Base-by-base conservation (phyloP, 495 filamentous ascomycete genomes). In the Parathielavia hyrcaniae region DNA sequence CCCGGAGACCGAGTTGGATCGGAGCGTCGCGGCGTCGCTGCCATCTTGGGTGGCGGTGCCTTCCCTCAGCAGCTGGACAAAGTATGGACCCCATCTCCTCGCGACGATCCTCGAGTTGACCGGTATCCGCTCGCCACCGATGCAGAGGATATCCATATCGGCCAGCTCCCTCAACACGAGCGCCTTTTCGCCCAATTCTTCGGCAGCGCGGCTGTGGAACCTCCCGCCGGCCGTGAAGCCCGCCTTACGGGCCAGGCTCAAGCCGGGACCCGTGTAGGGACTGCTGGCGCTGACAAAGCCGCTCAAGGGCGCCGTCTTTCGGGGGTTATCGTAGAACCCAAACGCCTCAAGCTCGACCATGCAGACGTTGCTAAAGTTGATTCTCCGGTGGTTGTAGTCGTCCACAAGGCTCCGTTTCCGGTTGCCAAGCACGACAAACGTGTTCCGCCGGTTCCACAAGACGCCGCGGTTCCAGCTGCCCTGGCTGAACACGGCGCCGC, bases 401-500 rank as follows among this genome's bases (percentile, higher is more conserved):
- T 98, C 95, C 0, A 97, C 92, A n/a, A 97, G 76, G 57, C 87
- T 95, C 47, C 93, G 78, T 70, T 90, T 93, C 32, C 92, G 83
- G 69, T 96, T 92, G 22, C 93, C 93, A 20, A 98, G 79, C 59
- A 98, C 90, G 43, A 98, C 90, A 72, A 97, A 98, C 1, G 87
- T 85, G 67, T 95, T 98, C 53, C 95, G 80, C 45, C 91, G 83
- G 58, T 88, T 84, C 93, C 93, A 98, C 41, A 98, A 71, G 3
- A 97, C 80, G 35, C 93, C 93, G 53, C 93, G 79, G 64, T 97
- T 97, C 93, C 93, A 98, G 67, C 91, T 96, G 35, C 93, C 93
- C 66, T 95, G 88, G 61, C 87, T 88, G 70, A 97, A 97, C 1
- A 96, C 88, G 52, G 83, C 89, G 4, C 89, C 91, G n/a, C 91